Base-by-base conservation (phyloP, 805 yeast species). In the Yarrowia sp. region DNA sequence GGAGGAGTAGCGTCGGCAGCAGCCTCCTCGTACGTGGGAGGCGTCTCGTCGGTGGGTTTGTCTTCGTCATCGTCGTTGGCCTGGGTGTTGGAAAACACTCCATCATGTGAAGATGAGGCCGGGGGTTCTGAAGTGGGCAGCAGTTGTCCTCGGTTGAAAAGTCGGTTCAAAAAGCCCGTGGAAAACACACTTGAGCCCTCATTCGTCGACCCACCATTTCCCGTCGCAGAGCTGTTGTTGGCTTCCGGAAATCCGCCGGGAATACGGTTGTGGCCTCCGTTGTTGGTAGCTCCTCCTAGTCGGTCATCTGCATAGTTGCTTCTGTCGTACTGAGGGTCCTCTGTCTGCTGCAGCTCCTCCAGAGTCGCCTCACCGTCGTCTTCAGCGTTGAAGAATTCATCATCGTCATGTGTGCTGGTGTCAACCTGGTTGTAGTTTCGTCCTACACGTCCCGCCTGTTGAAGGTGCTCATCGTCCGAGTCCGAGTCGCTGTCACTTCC, bases 1-100 rank as follows among this genome's bases (percentile, higher is more conserved):
- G 97, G 96, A 0, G 99, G 99, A 0, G 96, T 86, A 14, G 95
- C 84, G 74, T 95, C 99, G 3, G 91, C 88, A 0, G 97, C 90
- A 0, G 97, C 98, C 73, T 92, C 98, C 65, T 90, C 97, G 76
- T 95, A 95, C 0, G 96, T 81, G 3, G 98, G 98, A 18, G 90
- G 87, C 36, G 79, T 79, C 66, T 88, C 92, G 8, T 65, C 67
- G n/a, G 69, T 66, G 0, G 73, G 70, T 65, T 67, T 70, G 65
- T 66, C 69, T 31, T 66, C 68, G 3, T 82, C 73, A 55, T 87
- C 93, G 5, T 97, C 97, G 72, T 92, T 93, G 2, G 98, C 98
- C 28, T 58, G 43, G 33, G 51, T 44, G 75, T 95, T 95, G 60
- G 95, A 86, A 75, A 95, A 95, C 3, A 95, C 99, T 10, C 98